phyloP scores from a whole-genome alignment of 163 green algal genomes.

The Trebouxiophyceae sp. region DNA sequence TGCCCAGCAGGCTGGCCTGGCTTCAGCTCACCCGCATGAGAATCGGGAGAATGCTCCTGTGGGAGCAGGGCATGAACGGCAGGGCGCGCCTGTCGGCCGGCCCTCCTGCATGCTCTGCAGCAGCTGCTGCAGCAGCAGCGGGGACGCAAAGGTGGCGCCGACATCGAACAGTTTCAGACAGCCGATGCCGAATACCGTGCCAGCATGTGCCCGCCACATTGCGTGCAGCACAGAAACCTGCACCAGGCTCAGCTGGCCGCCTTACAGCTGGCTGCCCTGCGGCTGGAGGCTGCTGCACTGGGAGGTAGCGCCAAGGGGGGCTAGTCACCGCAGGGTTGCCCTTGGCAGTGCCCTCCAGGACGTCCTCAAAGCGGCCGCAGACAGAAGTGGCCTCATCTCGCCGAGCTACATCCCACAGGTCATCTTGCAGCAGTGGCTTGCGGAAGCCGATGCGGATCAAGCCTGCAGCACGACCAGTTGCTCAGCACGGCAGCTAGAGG shows the following conservation, averaged over 20 bases:
- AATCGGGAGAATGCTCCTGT: too few species aligned
- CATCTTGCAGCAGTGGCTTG: constrained; percentile 60
- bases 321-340: too few species aligned
- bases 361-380: constrained; percentile 27
- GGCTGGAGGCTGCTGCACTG: too few species aligned
- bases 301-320: too few species aligned
- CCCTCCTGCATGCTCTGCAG: constrained; percentile 44
- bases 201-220: constrained; percentile 33
- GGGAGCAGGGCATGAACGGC: constrained; percentile 2
- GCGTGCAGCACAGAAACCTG: constrained; percentile 44
- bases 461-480: too few species aligned
- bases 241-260: too few species aligned
- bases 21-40: too few species aligned
- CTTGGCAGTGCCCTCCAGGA: constrained; percentile 32
- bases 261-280: too few species aligned
- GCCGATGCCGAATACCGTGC: constrained; percentile 35
- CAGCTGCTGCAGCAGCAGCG: constrained; percentile 62
- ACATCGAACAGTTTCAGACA: constrained; percentile 69
- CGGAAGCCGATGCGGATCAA: constrained; percentile 47
- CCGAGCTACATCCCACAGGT: constrained; percentile 64
- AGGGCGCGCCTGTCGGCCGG: neutral
- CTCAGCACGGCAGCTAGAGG: too few species aligned
- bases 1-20: too few species aligned
- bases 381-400: constrained; percentile 36
- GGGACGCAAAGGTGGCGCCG: constrained; percentile 59